phyloP scores from a whole-genome alignment of 108 stramenopile genomes.

The Schizochytrium sp. region DNA sequence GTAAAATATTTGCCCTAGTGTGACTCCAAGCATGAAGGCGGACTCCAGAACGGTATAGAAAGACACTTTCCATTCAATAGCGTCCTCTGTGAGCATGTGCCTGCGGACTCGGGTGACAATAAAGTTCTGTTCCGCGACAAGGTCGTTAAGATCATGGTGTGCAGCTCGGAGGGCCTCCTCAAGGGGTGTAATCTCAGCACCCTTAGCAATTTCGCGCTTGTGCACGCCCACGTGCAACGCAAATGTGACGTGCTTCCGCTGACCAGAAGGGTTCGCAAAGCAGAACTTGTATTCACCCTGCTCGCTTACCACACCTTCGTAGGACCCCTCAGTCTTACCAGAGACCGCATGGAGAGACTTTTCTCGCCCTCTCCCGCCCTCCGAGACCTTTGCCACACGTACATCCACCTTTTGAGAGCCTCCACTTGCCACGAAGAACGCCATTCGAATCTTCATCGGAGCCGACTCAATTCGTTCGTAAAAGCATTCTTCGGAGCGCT shows the following conservation, averaged over 20 bases:
- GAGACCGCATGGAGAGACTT: not conserved
- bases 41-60: conserved; percentile 50
- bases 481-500: conserved; percentile 41
- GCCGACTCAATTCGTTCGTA: conserved; percentile 8
- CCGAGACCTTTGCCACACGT: not conserved
- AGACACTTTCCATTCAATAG: not conserved
- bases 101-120: conserved; percentile 21
- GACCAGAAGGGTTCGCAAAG: not conserved
- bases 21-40: conserved; percentile 32
- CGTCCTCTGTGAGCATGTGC: conserved; percentile 59
- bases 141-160: conserved; percentile 13
- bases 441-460: conserved; percentile 19
- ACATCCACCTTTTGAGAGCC: conserved; percentile 1
- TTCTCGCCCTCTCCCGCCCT: not conserved
- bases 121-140: conserved; percentile 54
- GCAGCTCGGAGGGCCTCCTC: conserved; percentile 15
- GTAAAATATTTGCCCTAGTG: conserved; percentile 29
- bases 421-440: conserved; percentile 38
- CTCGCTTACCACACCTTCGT: not conserved
- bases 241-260: conserved; percentile 51
- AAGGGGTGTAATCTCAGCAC: conserved; percentile 11
- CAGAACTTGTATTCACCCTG: conserved; percentile 53
- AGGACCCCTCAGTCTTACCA: conserved; percentile 16
- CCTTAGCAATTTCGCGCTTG: conserved; percentile 23
- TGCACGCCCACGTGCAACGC: conserved; percentile 45